Base-by-base conservation (phyloP, 352 stramenopile species). In the Pythium aristosporum region DNA sequence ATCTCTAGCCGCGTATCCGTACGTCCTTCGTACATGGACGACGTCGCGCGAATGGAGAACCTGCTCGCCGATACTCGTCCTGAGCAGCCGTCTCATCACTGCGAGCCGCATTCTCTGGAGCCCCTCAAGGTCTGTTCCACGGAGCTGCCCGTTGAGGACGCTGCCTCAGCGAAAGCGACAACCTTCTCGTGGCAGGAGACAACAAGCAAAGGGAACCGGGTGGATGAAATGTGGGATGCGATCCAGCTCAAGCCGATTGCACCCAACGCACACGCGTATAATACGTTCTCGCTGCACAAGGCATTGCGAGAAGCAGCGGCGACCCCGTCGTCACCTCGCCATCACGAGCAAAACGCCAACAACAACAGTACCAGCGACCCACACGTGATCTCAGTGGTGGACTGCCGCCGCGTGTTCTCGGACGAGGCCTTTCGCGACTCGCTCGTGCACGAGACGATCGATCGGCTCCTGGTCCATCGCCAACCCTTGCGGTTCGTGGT, bases 201-300 rank as follows among this genome's bases (percentile, higher is more conserved):
- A 36, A 30, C 57, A 32, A 16, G 54, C 51, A 16, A 57, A 43
- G 43, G 66, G 42, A 56, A 59, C 42, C 75, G 76, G 39, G 71
- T 90, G 12, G 81, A 90, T 44, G 73, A 73, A 43, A 90, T 90
- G 77, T 90, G 81, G 81, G 67, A 85, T 25, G 76, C 69, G 34
- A 48, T 87, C 34, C 53, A 52, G 6, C 57, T 84, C 7, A 82
- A 76, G 34, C 71, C 79, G 2, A 32, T 79, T 16, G 6, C 32
- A 34, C 13, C 7, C 25, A n/a, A 23, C 21, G 8, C 34, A 71
- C 34, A 71, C 15, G 61, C 34, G 5, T 85, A 85, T 63, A 87
- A 85, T 39, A 74, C 69, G 18, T 74, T 79, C 52, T 82, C 77
- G 3, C 51, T 83, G 3, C 34, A 49, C 3, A 25, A 23, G 2